Evolutionary conservation across 75 land plant genomes (phyloP).

Genomic region (Sequoia sempervirens): DNA sequence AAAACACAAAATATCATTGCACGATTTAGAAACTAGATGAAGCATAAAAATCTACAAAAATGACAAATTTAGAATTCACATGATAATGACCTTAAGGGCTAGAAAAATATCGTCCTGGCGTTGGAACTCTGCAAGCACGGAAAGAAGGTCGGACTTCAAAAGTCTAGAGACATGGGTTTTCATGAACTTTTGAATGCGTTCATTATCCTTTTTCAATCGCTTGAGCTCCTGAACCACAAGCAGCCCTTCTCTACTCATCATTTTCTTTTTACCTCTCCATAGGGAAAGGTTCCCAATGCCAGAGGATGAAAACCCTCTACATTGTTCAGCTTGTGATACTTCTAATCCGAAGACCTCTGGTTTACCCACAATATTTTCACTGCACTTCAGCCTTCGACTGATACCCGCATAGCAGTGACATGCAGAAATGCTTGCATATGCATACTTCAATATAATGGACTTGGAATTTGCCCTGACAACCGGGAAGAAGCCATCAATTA

Average conservation of each 20-base stretch:
- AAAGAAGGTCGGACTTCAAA: conserved; percentile 73
- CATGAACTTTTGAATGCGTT: conserved; percentile 44
- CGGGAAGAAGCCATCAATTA: neutral
- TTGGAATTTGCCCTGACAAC: neutral
- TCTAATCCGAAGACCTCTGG: neutral
- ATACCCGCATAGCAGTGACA: neutral
- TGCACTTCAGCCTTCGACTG: neutral
- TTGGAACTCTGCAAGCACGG: conserved; percentile 82
- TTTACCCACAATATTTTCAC: neutral
- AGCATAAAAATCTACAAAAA: neutral
- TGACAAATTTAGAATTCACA: neutral
- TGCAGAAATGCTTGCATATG: neutral
- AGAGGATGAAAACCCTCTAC: conserved; percentile 11
- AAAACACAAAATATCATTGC: neutral
- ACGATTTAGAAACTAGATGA: neutral
- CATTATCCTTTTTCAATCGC: conserved; percentile 31
- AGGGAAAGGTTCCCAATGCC: conserved; percentile 56
- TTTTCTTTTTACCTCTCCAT: conserved; percentile 81
- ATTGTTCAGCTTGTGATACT: neutral
- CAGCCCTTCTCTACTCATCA: conserved; percentile 78
- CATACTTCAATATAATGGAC: neutral
- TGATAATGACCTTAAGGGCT: conserved; percentile 60
- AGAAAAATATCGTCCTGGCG: conserved; percentile 80
- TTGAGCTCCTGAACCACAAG: conserved; percentile 72
- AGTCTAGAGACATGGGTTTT: conserved; percentile 57